Conservation (phyloP, 352 stramenopile genomes). For the Phytophthora quininea region DNA sequence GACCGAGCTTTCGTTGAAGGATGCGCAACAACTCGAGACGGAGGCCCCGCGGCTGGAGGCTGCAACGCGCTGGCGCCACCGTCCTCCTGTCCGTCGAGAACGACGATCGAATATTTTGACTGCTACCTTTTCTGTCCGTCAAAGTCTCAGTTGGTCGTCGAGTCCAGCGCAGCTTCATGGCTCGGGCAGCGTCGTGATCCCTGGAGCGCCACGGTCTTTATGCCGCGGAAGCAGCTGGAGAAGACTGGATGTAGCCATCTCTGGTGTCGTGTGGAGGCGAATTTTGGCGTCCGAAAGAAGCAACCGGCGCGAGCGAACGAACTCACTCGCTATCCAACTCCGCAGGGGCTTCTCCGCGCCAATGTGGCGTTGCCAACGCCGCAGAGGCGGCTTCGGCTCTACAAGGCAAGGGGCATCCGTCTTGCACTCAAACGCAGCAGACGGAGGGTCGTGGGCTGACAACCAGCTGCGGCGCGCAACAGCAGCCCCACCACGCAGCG, state of each 20-base stretch:
- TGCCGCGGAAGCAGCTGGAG: not conserved
- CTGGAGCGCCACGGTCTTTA: not conserved
- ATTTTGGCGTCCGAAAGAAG: not conserved
- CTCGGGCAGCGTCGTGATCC: not conserved
- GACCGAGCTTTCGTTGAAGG: too few relatives aligned
- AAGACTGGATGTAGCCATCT: not conserved
- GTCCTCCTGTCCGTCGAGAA: too few relatives aligned
- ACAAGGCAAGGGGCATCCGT: not conserved
- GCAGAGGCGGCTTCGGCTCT: too few relatives aligned
- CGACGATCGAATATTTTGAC: too few relatives aligned
- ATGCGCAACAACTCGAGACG: too few relatives aligned
- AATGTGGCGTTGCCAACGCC: not conserved
- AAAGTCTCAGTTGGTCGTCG: not conserved
- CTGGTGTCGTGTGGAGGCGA: not conserved
- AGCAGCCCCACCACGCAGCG: not conserved
- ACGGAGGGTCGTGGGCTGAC: not conserved
- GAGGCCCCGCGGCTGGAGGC: too few relatives aligned
- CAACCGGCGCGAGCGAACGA: too few relatives aligned
- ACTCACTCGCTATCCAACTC: too few relatives aligned
- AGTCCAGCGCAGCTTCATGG: not conserved
- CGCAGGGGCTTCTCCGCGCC: too few relatives aligned
- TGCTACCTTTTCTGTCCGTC: too few relatives aligned
- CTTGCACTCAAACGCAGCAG: not conserved
- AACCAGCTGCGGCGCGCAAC: not conserved
- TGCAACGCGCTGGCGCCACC: too few relatives aligned